Conservation (phyloP, 2,329 filamentous ascomycete species). For the Penicillium sp. region DNA sequence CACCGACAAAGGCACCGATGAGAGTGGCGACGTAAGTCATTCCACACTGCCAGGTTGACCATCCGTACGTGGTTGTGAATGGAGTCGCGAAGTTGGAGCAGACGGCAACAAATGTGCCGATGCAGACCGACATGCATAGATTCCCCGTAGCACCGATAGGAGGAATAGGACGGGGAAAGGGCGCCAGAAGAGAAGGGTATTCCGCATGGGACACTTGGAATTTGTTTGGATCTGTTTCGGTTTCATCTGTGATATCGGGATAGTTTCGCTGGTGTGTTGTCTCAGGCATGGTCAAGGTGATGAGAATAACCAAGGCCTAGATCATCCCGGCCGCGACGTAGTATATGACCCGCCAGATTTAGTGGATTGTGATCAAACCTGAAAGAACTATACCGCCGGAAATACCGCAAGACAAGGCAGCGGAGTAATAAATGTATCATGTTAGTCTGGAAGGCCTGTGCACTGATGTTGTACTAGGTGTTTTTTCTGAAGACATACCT, state of each 20-base stretch:
- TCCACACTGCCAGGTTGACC: background rate
- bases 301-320: slow-evolving; percentile 48
- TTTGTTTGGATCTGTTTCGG: background rate
- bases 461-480: background rate
- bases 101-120: slow-evolving; percentile 3
- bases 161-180: slow-evolving; percentile 53
- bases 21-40: background rate
- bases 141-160: slow-evolving; percentile 57
- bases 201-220: background rate
- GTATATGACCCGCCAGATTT: slow-evolving; percentile 33
- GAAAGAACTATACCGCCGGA: slow-evolving; percentile 32
- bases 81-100: slow-evolving; percentile 1
- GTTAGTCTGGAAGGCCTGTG: background rate
- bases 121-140: slow-evolving; percentile 43
- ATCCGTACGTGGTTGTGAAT: background rate
- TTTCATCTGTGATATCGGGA: background rate
- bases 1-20: background rate
- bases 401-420: slow-evolving; percentile 27
- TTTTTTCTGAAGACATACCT: background rate
- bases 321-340: slow-evolving; percentile 48
- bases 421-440: background rate
- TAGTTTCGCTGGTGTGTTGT: slow-evolving; percentile 43
- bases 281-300: slow-evolving; percentile 57
- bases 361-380: slow-evolving; percentile 36
- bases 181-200: slow-evolving; percentile 34